Base-by-base conservation (phyloP, 164 flowering plant genomes). In the Cinnamomum micranthum region DNA sequence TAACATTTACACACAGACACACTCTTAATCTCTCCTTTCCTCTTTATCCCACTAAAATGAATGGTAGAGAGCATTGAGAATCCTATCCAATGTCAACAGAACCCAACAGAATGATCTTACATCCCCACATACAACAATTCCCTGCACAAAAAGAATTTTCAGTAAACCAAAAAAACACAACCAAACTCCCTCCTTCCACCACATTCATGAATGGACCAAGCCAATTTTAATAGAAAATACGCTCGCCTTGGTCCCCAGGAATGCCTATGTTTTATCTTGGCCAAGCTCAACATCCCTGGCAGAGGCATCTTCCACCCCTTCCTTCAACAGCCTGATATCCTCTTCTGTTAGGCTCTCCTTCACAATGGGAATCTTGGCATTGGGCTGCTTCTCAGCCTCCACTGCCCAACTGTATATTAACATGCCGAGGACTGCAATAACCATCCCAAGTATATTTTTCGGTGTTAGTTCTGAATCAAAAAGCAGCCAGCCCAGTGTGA, bases 391-490 rank as follows among this genome's bases (percentile, higher is more conserved):
- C 68, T 85, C 90, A 11, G 67, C 47, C 35, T 83, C 82, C 50
- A 86, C 81, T 15, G 80, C 87, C 81, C 87, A 87, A 76, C 87
- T 85, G 77, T 87, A 87, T 19, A 87, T 73, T 33, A 87, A 73
- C 90, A 87, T 87, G 25, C 90, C 88, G 50, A 84, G 81, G n/a
- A 87, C 74, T 6, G 90, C 90, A 79, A 84, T 20, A 52, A 77
- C 71, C 80, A 87, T 84, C 19, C 90, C 90, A 12, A 85, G 68
- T 76, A 87, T 82, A 72, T 87, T 87, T 69, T 86, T 82, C 79
- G 83, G 71, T 64, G 85, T 84, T 75, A 85, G 75, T 20, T 74
- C 86, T 17, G 87, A 85, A 59, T 79, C 85, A 14, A 87, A 85
- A 13, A 87, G 80, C 65, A 85, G 62, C 82, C 85, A 87, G 7